Evolutionary conservation across 2,329 filamentous ascomycete species (phyloP).

Genomic region (Aureobasidium zeae): DNA sequence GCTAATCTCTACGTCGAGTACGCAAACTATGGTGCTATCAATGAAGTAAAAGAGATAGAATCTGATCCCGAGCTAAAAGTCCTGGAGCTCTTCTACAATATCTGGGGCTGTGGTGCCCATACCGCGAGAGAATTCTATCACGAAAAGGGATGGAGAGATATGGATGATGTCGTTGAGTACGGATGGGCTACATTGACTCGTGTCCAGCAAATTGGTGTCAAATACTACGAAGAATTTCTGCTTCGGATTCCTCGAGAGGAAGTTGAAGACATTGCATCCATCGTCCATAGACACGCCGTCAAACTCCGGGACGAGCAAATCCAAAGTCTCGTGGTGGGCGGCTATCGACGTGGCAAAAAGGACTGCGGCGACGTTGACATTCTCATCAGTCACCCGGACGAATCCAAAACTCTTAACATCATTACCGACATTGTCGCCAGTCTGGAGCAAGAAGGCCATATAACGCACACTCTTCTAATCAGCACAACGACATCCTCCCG

Average conservation of each 20-base stretch:
- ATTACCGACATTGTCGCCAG: constrained; percentile 59
- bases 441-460: constrained; percentile 58
- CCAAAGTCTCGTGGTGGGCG: constrained; percentile 61
- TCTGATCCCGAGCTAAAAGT: constrained; percentile 54
- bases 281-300: constrained; percentile 59
- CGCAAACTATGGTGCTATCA: constrained; percentile 48
- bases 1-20: constrained; percentile 71
- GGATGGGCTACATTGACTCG: constrained; percentile 68
- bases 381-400: constrained; percentile 68
- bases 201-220: constrained; percentile 86
- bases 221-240: constrained; percentile 82
- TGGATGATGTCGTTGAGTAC: constrained; percentile 77
- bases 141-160: constrained; percentile 64
- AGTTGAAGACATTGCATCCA: constrained; percentile 57
- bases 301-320: constrained; percentile 46
- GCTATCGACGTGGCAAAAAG: constrained; percentile 69
- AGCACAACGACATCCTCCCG: constrained; percentile 62
- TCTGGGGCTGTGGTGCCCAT: constrained; percentile 83
- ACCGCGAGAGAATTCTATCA: constrained; percentile 76
- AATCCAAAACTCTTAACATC: constrained; percentile 58
- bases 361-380: constrained; percentile 76
- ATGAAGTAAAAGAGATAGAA: constrained; percentile 56
- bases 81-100: constrained; percentile 65
- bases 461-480: constrained; percentile 73
- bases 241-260: constrained; percentile 62